Conservation (phyloP, 116 monocot genomes). For the Phalaenopsis hybrid region DNA sequence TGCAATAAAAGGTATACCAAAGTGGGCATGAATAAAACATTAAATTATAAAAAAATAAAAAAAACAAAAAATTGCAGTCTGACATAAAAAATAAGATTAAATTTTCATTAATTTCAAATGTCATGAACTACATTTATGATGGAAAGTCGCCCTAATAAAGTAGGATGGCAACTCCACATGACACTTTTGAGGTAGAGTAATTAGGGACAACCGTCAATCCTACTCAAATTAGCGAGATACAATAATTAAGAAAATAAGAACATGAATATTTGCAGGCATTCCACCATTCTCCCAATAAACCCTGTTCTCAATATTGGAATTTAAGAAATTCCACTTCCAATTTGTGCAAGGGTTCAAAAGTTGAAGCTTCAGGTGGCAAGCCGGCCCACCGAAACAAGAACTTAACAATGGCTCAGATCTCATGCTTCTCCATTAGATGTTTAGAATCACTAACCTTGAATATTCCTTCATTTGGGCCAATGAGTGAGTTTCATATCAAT, state of each 20-base stretch:
- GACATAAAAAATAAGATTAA: not conserved
- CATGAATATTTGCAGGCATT: not conserved
- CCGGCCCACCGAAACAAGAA: not conserved
- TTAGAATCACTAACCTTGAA: not conserved
- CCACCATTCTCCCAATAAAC: not conserved
- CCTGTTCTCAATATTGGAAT: not conserved
- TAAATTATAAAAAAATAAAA: not conserved
- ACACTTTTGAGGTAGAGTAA: not conserved
- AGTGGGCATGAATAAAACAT: not conserved
- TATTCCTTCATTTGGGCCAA: not conserved
- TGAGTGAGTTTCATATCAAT: not conserved
- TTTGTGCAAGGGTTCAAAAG: not conserved
- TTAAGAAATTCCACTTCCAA: not conserved
- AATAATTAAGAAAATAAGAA: not conserved
- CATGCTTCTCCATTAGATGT: not conserved
- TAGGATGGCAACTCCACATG: not conserved
- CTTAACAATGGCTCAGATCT: not conserved
- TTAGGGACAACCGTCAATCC: not conserved
- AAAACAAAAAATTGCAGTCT: not conserved
- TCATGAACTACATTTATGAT: not conserved
- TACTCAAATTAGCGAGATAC: not conserved
- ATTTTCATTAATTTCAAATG: not conserved
- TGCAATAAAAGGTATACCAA: constrained; percentile 2
- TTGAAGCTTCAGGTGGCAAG: not conserved
- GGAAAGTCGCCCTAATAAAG: not conserved